These are phyloP conservation scores for Macrolepiota dolichaula DNA, from an alignment of 768 basidiomycete species.

Conservation along the genomic window DNA sequence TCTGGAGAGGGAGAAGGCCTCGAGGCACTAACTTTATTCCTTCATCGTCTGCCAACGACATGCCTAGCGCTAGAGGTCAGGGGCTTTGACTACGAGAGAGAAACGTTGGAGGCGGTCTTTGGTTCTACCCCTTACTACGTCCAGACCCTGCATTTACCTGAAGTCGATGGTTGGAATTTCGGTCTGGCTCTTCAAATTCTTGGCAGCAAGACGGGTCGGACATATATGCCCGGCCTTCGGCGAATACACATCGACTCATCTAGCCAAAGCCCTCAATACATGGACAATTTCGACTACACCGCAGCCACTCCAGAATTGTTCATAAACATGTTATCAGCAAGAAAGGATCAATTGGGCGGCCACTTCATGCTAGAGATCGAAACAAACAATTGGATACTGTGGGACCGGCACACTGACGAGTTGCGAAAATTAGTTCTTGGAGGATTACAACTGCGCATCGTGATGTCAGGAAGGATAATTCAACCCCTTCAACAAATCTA, in stretches of 20 bases:
- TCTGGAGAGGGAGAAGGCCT: background rate
- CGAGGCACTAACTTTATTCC: background rate
- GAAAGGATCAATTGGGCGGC: background rate
- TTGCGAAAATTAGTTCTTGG: background rate
- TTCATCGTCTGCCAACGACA: background rate
- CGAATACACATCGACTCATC: background rate
- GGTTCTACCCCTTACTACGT: background rate
- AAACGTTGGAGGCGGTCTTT: background rate
- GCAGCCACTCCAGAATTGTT: background rate
- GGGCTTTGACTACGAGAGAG: background rate
- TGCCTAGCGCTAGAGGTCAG: background rate
- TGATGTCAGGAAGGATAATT: background rate
- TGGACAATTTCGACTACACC: background rate
- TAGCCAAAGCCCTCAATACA: background rate
- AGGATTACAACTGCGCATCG: background rate
- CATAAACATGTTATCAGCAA: background rate
- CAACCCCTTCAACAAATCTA: background rate
- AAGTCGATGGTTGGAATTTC: background rate
- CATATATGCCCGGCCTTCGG: background rate
- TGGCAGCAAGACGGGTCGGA: background rate
- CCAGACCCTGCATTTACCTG: background rate
- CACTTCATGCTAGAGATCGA: background rate
- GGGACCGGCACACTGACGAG: background rate
- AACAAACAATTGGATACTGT: background rate
- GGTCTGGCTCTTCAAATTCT: background rate